phyloP scores from a whole-genome alignment of 2,329 filamentous ascomycete species.

The Canariomyces notabilis region DNA sequence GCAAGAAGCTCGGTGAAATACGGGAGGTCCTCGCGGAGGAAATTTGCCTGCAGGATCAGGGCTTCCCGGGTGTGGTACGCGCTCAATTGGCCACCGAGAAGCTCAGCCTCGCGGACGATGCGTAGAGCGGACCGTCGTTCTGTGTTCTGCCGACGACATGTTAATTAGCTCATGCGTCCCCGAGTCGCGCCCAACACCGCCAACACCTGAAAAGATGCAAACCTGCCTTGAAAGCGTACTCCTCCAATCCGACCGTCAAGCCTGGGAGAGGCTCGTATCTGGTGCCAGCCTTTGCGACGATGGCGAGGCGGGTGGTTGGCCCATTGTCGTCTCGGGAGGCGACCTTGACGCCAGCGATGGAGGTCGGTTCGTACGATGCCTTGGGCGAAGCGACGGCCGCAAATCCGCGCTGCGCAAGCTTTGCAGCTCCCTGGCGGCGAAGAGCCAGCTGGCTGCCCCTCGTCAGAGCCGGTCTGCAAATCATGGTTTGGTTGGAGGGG shows the following conservation, averaged over 20 bases:
- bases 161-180: constrained; percentile 44
- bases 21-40: constrained; percentile 90
- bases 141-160: constrained; percentile 61
- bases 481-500: constrained; percentile 57
- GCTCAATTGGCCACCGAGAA: constrained; percentile 84
- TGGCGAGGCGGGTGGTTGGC: constrained; percentile 82
- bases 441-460: constrained; percentile 54
- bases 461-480: constrained; percentile 57
- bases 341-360: constrained; percentile 84
- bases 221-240: constrained; percentile 88
- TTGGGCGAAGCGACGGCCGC: constrained; percentile 59
- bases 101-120: constrained; percentile 91
- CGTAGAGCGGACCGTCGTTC: constrained; percentile 81
- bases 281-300: constrained; percentile 92
- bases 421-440: constrained; percentile 52
- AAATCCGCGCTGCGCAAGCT: constrained; percentile 46
- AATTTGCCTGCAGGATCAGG: constrained; percentile 86
- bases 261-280: constrained; percentile 88
- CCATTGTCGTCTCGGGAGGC: constrained; percentile 85
- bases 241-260: constrained; percentile 82
- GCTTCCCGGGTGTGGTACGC: constrained; percentile 91
- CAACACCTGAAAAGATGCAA: constrained; percentile 32
- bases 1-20: constrained; percentile 96
- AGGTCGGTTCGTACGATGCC: constrained; percentile 81
- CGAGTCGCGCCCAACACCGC: constrained; percentile 5